Conservation (phyloP, 331 rosid species). For the Erythrophleum ivorense region DNA sequence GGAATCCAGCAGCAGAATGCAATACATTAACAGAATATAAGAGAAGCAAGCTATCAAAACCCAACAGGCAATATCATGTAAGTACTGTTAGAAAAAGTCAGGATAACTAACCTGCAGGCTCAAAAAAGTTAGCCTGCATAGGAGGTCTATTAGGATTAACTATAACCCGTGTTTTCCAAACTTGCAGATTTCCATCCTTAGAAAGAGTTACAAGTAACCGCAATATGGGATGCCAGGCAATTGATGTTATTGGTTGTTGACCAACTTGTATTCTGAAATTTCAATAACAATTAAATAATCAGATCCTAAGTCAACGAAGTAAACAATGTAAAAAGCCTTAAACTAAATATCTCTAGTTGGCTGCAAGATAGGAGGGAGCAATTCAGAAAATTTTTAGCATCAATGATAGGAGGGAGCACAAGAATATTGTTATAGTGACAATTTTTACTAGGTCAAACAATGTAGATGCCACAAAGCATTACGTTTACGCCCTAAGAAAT, state of each 20-base stretch:
- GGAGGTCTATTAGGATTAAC: constrained; percentile 85
- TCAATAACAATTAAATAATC: constrained; percentile 34
- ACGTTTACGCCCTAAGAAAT: background rate
- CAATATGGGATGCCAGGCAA: constrained; percentile 87
- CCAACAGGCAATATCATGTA: constrained; percentile 32
- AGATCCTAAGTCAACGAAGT: constrained; percentile 35
- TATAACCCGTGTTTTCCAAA: constrained; percentile 87
- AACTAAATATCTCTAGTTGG: constrained; percentile 2
- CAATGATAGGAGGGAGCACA: constrained; percentile 5
- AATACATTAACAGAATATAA: constrained; percentile 8
- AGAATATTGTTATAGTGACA: background rate
- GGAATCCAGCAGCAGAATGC: constrained; percentile 13
- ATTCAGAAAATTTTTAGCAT: background rate
- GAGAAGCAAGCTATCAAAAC: constrained; percentile 26
- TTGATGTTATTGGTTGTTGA: constrained; percentile 89
- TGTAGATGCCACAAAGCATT: background rate
- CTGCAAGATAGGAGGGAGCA: constrained; percentile 24
- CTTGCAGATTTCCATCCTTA: constrained; percentile 93
- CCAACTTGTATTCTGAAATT: constrained; percentile 94
- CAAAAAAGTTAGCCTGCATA: constrained; percentile 88
- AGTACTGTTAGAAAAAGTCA: constrained; percentile 25
- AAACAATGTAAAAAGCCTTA: constrained; percentile 34
- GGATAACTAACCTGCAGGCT: constrained; percentile 82
- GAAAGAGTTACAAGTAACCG: constrained; percentile 87
- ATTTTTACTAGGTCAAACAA: background rate